Evolutionary conservation across 345 rosid species (phyloP).

Genomic region (Melaleuca quinquenervia): DNA sequence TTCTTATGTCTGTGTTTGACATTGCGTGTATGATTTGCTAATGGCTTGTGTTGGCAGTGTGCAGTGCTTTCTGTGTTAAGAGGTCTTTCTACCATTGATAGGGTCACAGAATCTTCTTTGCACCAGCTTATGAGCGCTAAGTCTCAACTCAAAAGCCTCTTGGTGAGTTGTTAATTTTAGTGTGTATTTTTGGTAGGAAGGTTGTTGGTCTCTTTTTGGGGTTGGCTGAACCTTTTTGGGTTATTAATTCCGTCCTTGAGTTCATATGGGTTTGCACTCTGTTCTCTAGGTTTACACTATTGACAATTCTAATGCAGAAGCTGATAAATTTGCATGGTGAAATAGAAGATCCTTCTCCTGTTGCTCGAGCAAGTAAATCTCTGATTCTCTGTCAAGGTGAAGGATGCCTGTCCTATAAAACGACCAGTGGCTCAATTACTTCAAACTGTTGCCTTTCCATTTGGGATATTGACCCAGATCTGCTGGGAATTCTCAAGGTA

Average conservation of each 20-base stretch:
- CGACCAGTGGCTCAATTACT: conserved; percentile 60
- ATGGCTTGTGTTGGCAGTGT: conserved; percentile 35
- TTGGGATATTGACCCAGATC: conserved; percentile 60
- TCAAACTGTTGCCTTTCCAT: conserved; percentile 57
- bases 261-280: neutral
- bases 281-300: neutral
- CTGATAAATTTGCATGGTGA: conserved; percentile 56
- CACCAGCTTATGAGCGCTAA: conserved; percentile 43
- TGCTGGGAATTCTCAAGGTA: conserved; percentile 78
- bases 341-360: conserved; percentile 88
- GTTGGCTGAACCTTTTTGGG: neutral
- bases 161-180: conserved; percentile 41
- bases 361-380: conserved; percentile 52
- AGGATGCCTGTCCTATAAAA: conserved; percentile 69
- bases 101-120: conserved; percentile 18
- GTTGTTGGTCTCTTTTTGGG: neutral
- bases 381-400: conserved; percentile 63
- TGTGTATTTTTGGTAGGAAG: conserved; percentile 1
- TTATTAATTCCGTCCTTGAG: neutral
- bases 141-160: conserved; percentile 68
- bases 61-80: conserved; percentile 61
- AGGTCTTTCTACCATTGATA: conserved; percentile 32
- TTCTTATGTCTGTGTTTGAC: neutral
- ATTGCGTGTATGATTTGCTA: conserved; percentile 2
- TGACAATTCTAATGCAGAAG: conserved; percentile 54